A percentile compares a stretch with the other conserved stretches of the same genome.
Conservation (phyloP, 805 yeast genomes). For the Saturnispora hagleri region DNA sequence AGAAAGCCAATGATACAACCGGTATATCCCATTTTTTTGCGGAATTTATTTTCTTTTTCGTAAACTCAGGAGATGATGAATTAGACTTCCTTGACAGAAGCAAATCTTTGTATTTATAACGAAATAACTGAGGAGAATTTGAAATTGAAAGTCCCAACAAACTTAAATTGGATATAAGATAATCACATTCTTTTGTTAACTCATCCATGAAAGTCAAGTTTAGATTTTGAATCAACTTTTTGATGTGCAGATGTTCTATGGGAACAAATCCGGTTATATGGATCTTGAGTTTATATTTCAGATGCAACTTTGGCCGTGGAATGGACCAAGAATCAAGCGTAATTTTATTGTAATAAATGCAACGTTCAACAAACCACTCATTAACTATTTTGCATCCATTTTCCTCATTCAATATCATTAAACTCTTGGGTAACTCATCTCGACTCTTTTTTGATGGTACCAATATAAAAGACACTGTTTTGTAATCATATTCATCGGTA, state of each 20-base stretch:
- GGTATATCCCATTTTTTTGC: conserved; percentile 52
- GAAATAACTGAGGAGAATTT: conserved; percentile 36
- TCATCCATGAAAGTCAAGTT: conserved; percentile 43
- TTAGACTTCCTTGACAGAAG: conserved; percentile 10
- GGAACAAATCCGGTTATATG: conserved; percentile 25
- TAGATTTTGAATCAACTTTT: conserved; percentile 47
- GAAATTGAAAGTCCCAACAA: conserved; percentile 33
- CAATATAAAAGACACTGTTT: conserved; percentile 31
- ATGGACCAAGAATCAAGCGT: conserved; percentile 23
- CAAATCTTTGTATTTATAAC: conserved; percentile 28
- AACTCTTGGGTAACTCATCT: conserved; percentile 13
- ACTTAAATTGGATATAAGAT: conserved; percentile 46
- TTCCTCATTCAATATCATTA: conserved; percentile 11
- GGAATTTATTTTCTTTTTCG: conserved; percentile 47
- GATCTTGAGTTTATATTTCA: conserved; percentile 26
- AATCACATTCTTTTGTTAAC: conserved; percentile 42
- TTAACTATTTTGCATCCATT: conserved; percentile 23
- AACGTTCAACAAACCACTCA: conserved; percentile 29
- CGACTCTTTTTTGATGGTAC: conserved; percentile 20
- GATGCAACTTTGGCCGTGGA: conserved; percentile 20
- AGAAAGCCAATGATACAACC: conserved; percentile 43
- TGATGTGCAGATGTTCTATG: conserved; percentile 26
- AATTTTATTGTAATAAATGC: conserved; percentile 16
- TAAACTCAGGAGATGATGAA: conserved; percentile 22
- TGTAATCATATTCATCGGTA: conserved; percentile 11